phyloP scores from a whole-genome alignment of 2,329 filamentous ascomycete genomes.

The Diplodia corticola region DNA sequence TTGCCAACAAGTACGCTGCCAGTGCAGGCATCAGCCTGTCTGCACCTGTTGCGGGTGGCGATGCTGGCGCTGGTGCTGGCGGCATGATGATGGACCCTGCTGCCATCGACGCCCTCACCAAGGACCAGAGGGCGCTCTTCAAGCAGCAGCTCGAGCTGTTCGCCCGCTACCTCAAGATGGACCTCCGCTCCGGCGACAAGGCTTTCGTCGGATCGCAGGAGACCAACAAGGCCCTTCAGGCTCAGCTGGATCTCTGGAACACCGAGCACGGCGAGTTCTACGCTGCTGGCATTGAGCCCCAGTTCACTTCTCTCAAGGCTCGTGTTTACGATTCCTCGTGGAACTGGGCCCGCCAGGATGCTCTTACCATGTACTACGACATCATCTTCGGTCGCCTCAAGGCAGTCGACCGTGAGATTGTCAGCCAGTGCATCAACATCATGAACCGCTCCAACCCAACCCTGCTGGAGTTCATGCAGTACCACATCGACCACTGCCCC shows the following conservation, averaged over 20 bases:
- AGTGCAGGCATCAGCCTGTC: slow-evolving; percentile 82
- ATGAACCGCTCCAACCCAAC: slow-evolving; percentile 99
- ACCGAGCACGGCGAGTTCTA: slow-evolving; percentile 97
- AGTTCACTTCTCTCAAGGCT: slow-evolving; percentile 91
- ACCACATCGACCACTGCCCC: slow-evolving; percentile 98
- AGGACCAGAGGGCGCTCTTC: slow-evolving; percentile 93
- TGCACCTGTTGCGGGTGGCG: slow-evolving; percentile 68
- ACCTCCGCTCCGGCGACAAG: slow-evolving; percentile 95
- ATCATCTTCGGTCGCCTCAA: slow-evolving; percentile 95
- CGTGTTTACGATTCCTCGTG: slow-evolving; percentile 97
- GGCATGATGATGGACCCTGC: slow-evolving; percentile 99
- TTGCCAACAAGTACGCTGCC: slow-evolving; percentile 84
- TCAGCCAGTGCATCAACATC: slow-evolving; percentile 96
- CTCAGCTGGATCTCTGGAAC: slow-evolving; percentile 92
- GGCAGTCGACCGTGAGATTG: slow-evolving; percentile 94
- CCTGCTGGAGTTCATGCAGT: slow-evolving; percentile 98
- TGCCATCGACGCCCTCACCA: slow-evolving; percentile 93
- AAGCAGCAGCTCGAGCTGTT: slow-evolving; percentile 97
- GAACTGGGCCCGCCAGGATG: slow-evolving; percentile 99
- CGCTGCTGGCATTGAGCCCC: slow-evolving; percentile 87
- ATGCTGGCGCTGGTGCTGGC: slow-evolving; percentile 67
- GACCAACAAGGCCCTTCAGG: slow-evolving; percentile 82
- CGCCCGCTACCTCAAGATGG: slow-evolving; percentile 94
- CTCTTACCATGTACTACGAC: slow-evolving; percentile 97
- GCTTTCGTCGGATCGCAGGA: slow-evolving; percentile 82